These are phyloP conservation scores for Suillus decipiens DNA, from an alignment of 768 basidiomycete genomes.

Conservation along the genomic window DNA sequence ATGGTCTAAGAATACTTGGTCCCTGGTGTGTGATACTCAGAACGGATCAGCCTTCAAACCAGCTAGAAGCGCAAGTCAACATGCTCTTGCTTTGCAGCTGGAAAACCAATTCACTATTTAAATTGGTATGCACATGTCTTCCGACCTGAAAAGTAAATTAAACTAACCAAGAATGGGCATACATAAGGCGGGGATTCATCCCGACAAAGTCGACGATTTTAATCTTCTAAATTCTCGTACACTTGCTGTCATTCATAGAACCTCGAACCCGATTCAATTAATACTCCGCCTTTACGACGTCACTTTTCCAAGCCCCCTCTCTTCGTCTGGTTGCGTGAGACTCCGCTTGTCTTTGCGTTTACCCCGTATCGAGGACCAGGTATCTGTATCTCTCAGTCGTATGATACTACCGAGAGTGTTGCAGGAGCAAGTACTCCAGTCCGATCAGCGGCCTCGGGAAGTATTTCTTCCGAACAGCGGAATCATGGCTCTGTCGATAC, in stretches of 20 bases:
- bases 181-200: background rate
- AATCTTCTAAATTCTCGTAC: background rate
- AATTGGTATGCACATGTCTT: background rate
- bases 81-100: background rate
- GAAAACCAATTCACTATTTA: background rate
- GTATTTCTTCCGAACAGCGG: background rate
- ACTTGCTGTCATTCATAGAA: background rate
- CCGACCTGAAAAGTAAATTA: background rate
- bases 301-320: background rate
- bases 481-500: background rate
- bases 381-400: background rate
- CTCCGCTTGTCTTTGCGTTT: background rate
- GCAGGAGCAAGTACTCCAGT: background rate
- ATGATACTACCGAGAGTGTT: background rate
- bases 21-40: background rate
- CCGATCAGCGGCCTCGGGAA: background rate
- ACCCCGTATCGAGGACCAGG: background rate
- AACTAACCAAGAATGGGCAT: background rate
- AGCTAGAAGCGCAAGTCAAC: background rate
- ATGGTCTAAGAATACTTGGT: background rate
- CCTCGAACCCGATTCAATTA: background rate
- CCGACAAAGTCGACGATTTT: background rate
- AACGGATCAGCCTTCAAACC: background rate
- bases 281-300: background rate
- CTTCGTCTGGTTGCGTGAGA: background rate